phyloP scores from a whole-genome alignment of 2,329 filamentous ascomycete genomes.

The Fusarium camptoceras region DNA sequence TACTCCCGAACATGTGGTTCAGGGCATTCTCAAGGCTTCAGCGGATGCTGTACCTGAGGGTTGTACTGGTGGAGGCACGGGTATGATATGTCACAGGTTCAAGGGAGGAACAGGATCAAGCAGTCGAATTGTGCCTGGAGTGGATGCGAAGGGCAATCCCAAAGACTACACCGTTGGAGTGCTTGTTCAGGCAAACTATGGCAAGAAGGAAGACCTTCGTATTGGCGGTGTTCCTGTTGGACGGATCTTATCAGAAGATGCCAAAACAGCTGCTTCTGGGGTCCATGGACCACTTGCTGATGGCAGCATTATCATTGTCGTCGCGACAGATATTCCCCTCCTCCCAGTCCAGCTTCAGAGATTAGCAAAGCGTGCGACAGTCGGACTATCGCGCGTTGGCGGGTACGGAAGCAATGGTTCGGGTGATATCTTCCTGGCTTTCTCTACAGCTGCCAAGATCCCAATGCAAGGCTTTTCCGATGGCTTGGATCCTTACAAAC shows the following conservation, averaged over 20 bases:
- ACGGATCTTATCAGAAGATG: conserved; percentile 57
- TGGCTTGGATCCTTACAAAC: conserved; percentile 55
- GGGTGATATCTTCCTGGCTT: conserved; percentile 75
- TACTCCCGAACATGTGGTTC: conserved; percentile 63
- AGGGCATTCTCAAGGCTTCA: conserved; percentile 64
- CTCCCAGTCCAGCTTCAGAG: conserved; percentile 54
- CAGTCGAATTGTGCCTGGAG: conserved; percentile 65
- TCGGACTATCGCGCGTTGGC: conserved; percentile 70
- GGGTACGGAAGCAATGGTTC: conserved; percentile 71
- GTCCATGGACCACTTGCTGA: conserved; percentile 48
- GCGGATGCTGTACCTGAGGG: conserved; percentile 68
- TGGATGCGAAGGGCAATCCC: conserved; percentile 48
- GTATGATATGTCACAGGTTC: conserved; percentile 74
- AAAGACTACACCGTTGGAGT: conserved; percentile 69
- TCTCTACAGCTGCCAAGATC: conserved; percentile 70
- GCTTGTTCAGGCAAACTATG: conserved; percentile 75
- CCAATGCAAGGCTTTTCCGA: conserved; percentile 49
- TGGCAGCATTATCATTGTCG: conserved; percentile 52
- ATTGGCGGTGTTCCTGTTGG: conserved; percentile 73
- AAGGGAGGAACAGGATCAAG: conserved; percentile 75
- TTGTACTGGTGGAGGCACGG: conserved; percentile 74
- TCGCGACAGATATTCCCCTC: conserved; percentile 51
- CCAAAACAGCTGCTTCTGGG: conserved; percentile 47
- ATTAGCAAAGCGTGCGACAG: conserved; percentile 69
- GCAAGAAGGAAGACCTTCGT: conserved; percentile 64